Base-by-base conservation (phyloP, 441 rosid genomes). In the Francoa sonchifolia region DNA sequence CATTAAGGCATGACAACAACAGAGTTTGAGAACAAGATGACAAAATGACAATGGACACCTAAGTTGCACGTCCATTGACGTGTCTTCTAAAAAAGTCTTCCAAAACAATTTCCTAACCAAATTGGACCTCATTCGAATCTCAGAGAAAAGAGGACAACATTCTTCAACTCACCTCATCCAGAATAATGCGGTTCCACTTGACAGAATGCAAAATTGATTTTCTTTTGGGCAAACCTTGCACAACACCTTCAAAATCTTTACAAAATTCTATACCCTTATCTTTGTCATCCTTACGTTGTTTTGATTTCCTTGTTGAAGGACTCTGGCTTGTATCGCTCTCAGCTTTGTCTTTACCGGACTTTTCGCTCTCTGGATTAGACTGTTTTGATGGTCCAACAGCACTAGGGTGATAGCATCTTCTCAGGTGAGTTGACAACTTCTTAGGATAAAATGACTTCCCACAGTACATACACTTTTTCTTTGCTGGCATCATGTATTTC, bases 91-190 rank as follows among this genome's bases (percentile, higher is more conserved):
- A n/a, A n/a, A n/a, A n/a, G n/a, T n/a, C n/a, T n/a, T n/a, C n/a
- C n/a, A n/a, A n/a, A n/a, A n/a, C n/a, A n/a, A n/a, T n/a, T n/a
- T n/a, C n/a, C n/a, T n/a, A n/a, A n/a, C n/a, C n/a, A n/a, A n/a
- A n/a, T n/a, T n/a, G n/a, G n/a, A n/a, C n/a, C n/a, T n/a, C n/a
- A n/a, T n/a, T n/a, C n/a, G n/a, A n/a, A n/a, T n/a, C n/a, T n/a
- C n/a, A n/a, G n/a, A n/a, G n/a, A n/a, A n/a, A n/a, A n/a, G n/a
- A n/a, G n/a, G n/a, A n/a, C n/a, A n/a, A n/a, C n/a, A n/a, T n/a
- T n/a, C n/a, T n/a, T n/a, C n/a, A n/a, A n/a, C n/a, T 54, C 21
- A 90, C 98, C 86, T 90, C 96, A 54, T 90, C 96, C 73, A 90
- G 64, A 49, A 90, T 79, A 48, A 90, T 72, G 33, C 96, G 81